Evolutionary conservation across 2,329 filamentous ascomycete genomes (phyloP).

Genomic region (Alternaria sp.): DNA sequence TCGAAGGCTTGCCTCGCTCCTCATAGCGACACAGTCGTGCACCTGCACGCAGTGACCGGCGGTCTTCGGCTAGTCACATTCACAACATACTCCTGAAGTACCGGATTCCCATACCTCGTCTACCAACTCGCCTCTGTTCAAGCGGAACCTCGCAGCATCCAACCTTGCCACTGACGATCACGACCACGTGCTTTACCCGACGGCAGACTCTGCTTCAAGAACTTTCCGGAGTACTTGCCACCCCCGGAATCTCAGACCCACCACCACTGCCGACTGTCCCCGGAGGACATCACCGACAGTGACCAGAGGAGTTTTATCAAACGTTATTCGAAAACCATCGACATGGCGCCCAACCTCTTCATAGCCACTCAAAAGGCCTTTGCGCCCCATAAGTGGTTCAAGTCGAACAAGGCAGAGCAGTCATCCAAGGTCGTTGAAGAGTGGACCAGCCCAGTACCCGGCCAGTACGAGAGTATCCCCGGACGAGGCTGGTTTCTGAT

Average conservation of each 20-base stretch:
- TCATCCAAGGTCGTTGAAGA: constrained; percentile 54
- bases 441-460: constrained; percentile 56
- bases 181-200: background rate
- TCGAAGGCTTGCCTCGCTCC: constrained; percentile 24
- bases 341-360: constrained; percentile 60
- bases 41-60: constrained; percentile 35
- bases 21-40: constrained; percentile 35
- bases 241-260: constrained; percentile 8
- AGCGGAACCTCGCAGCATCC: background rate
- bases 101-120: constrained; percentile 10
- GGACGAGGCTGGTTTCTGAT: constrained; percentile 59
- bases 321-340: constrained; percentile 6
- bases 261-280: constrained; percentile 8
- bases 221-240: constrained; percentile 4
- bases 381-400: constrained; percentile 59
- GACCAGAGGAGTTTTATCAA: background rate
- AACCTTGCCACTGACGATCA: background rate
- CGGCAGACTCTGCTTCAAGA: background rate
- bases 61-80: constrained; percentile 27
- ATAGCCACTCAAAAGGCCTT: constrained; percentile 57
- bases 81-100: constrained; percentile 12
- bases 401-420: constrained; percentile 48
- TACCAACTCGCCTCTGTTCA: constrained; percentile 19
- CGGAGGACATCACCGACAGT: constrained; percentile 8
- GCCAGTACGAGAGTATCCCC: constrained; percentile 58